Conservation (phyloP, 495 filamentous ascomycete genomes). For the Lentithecium fluviatile region DNA sequence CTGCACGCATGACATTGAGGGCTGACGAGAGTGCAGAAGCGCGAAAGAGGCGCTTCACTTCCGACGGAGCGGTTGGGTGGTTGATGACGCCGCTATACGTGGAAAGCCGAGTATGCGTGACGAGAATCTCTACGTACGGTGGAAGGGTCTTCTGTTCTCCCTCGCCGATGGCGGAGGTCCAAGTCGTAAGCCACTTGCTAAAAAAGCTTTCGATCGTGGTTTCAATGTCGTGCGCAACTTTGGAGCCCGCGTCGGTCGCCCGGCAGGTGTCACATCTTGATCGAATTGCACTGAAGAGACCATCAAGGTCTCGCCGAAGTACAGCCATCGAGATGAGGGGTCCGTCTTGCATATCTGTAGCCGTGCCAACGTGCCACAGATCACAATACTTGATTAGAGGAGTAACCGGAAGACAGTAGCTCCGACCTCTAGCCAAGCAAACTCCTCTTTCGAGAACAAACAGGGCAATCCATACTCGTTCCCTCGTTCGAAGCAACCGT, state of each 20-base stretch:
- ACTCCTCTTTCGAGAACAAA: conserved; percentile 74
- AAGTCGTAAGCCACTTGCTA: conserved; percentile 60
- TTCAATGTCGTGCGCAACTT: conserved; percentile 60
- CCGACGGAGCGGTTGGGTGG: conserved; percentile 66
- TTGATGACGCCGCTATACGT: conserved; percentile 75
- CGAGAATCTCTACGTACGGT: conserved; percentile 71
- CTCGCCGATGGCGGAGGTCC: conserved; percentile 59
- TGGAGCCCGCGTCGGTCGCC: conserved; percentile 50
- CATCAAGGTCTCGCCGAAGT: conserved; percentile 63
- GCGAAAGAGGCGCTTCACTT: conserved; percentile 70
- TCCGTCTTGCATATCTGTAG: conserved; percentile 66
- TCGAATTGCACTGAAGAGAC: conserved; percentile 59
- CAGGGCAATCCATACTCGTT: conserved; percentile 68
- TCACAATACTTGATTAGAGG: conserved; percentile 65
- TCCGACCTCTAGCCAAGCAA: conserved; percentile 66
- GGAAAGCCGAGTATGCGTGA: conserved; percentile 68
- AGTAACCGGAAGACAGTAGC: conserved; percentile 64
- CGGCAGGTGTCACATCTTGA: conserved; percentile 62
- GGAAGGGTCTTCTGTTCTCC: conserved; percentile 60
- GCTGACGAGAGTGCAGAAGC: conserved; percentile 67
- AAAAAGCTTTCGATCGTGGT: conserved; percentile 62
- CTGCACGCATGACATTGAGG: conserved; percentile 69
- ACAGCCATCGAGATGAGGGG: conserved; percentile 68
- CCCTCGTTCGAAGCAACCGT: conserved; percentile 60
- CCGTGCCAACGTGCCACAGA: conserved; percentile 61